Percentiles rank a stretch among this genome's conserved stretches.
These are phyloP conservation scores for Peniophora sp. DNA, from an alignment of 1,284 basidiomycete species.

Conservation along the genomic window DNA sequence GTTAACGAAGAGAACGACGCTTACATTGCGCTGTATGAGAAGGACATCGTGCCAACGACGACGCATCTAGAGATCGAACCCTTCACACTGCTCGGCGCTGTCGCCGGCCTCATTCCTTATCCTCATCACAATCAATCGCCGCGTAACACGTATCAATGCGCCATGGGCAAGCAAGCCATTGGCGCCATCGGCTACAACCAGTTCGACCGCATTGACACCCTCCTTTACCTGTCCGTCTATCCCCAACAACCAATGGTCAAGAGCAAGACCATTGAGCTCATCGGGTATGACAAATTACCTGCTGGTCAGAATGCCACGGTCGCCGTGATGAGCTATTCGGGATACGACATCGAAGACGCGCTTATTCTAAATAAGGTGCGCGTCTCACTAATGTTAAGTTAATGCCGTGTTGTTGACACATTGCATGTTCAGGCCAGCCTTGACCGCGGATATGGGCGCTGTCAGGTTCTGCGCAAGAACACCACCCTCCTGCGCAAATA, in stretches of 20 bases:
- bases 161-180: slow-evolving; percentile 99
- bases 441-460: slow-evolving; percentile 95
- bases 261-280: slow-evolving; percentile 95
- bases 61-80: slow-evolving; percentile 99
- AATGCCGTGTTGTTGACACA: not conserved
- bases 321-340: slow-evolving; percentile 98
- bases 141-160: slow-evolving; percentile 98
- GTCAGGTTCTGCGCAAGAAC: slow-evolving; percentile 96
- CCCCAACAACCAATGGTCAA: slow-evolving; percentile 99
- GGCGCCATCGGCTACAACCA: slow-evolving; percentile 99
- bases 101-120: slow-evolving; percentile 97
- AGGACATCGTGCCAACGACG: slow-evolving; percentile 73
- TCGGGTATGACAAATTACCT: slow-evolving; percentile 94
- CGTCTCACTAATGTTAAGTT: slow-evolving; percentile 1
- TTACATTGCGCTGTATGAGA: slow-evolving; percentile 93
- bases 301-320: slow-evolving; percentile 99
- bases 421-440: slow-evolving; percentile 63
- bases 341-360: slow-evolving; percentile 99
- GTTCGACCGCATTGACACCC: slow-evolving; percentile 94
- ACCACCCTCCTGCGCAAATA: slow-evolving; percentile 93
- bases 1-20: slow-evolving; percentile 99
- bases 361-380: slow-evolving; percentile 89
- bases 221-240: slow-evolving; percentile 98
- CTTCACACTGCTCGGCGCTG: slow-evolving; percentile 95
- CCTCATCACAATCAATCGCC: slow-evolving; percentile 99